Conservation (phyloP, 306 rosid species). For the Pachyrhizus erosus region DNA sequence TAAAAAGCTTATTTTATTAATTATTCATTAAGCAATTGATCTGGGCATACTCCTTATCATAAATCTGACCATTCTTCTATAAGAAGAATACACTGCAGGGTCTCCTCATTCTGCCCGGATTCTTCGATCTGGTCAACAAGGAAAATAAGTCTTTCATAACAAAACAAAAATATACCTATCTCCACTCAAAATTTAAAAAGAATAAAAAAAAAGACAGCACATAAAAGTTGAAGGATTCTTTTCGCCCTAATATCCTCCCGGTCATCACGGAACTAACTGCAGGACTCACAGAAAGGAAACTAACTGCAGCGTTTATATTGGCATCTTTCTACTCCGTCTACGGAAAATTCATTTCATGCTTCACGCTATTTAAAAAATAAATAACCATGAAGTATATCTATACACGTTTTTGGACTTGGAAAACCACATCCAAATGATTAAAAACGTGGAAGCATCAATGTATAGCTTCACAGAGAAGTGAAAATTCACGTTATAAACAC, state of each 20-base stretch:
- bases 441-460: too few species aligned
- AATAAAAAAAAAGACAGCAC: neutral
- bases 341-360: constrained; percentile 48
- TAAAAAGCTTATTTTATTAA: constrained; percentile 6
- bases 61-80: constrained; percentile 64
- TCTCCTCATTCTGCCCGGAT: constrained; percentile 37
- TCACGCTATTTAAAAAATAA: constrained; percentile 43
- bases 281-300: constrained; percentile 1
- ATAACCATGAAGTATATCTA: too few species aligned
- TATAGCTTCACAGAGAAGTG: too few species aligned
- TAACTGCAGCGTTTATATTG: constrained; percentile 20
- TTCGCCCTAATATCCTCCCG: constrained; percentile 22
- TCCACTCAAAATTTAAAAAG: neutral
- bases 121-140: constrained; percentile 54
- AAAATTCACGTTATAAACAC: too few species aligned
- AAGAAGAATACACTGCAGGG: constrained; percentile 39
- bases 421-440: too few species aligned
- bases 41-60: constrained; percentile 16
- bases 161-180: constrained; percentile 38
- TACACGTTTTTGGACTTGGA: too few species aligned
- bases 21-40: constrained; percentile 25
- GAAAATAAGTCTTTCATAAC: constrained; percentile 43
- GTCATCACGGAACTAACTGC: constrained; percentile 11
- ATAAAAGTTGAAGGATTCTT: constrained; percentile 23
- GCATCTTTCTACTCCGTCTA: constrained; percentile 37